Base-by-base conservation (phyloP, 495 filamentous ascomycete species). In the Hyaloscypha variabilis region DNA sequence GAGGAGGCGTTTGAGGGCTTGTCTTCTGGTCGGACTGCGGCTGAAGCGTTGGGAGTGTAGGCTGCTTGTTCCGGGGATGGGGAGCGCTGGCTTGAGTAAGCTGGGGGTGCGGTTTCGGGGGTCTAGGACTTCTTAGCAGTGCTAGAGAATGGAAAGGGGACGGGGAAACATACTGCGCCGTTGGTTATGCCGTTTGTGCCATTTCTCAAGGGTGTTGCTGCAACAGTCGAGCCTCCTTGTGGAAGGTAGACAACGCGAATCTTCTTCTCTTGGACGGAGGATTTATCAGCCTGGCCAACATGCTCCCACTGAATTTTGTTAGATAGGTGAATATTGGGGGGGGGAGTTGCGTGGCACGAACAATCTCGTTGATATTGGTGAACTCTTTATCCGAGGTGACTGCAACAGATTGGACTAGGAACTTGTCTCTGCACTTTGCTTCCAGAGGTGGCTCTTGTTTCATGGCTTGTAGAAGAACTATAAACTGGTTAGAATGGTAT, bases 381-480 rank as follows among this genome's bases (percentile, higher is more conserved):
- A 89, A 90, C 71, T 97, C 93, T 78, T 90, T 90, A 66, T 97
- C 93, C 64, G 84, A 84, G 5, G 90, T 88, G 69, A 99, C 91
- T 36, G 86, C 79, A 64, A 97, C 91, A 23, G 94, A 96, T 79
- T 99, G 95, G 39, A 99, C 96, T 56, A 99, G 85, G 76, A 99
- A 99, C 80, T 99, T 99, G 81, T 99, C 95, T 74, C 92, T 88
- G 82, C 94, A 98, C 73, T 92, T 92, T 46, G 88, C 90, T 72
- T 96, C 94, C 34, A 77, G 63, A 3, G 95, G 85, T 28, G 94
- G 95, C 72, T 97, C 93, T 72, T 93, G 88, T 80, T 96, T 97
- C 96, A 98, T 96, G 24, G 94, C 92, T 79, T 99, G 95, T 28
- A 99, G 86, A 42, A 98, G 85, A 23, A 99, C 95, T 97, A 73